phyloP scores from a whole-genome alignment of 2,329 filamentous ascomycete species.

The Thyridium curvatum region DNA sequence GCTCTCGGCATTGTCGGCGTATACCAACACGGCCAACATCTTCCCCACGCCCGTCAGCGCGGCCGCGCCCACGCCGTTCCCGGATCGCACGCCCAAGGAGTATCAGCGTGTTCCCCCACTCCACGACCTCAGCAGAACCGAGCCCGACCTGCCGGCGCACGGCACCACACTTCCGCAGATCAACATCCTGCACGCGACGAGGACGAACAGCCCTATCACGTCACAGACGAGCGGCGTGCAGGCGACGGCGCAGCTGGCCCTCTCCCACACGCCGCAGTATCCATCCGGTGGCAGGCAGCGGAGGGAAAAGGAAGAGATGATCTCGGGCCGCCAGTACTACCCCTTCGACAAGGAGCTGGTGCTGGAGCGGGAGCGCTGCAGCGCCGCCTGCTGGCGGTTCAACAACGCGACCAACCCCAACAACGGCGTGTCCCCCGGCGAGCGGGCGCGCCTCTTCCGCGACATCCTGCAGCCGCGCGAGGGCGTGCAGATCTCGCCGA shows the following conservation, averaged over 20 bases:
- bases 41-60: constrained; percentile 61
- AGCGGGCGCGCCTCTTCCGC: constrained; percentile 63
- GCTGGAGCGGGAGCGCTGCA: constrained; percentile 79
- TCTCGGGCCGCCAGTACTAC: constrained; percentile 70
- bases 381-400: constrained; percentile 74
- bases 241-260: constrained; percentile 51
- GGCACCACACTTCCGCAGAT: constrained; percentile 48
- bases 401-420: constrained; percentile 77
- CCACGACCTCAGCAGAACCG: constrained; percentile 51
- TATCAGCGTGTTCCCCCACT: constrained; percentile 56
- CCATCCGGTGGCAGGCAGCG: constrained; percentile 28
- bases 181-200: constrained; percentile 44
- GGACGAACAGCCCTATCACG: constrained; percentile 40
- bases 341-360: constrained; percentile 73
- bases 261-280: constrained; percentile 46
- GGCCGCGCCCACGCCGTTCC: constrained; percentile 29
- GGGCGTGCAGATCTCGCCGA: constrained; percentile 48
- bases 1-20: constrained; percentile 48
- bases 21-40: constrained; percentile 42
- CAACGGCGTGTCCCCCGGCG: constrained; percentile 61
- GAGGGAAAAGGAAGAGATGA: constrained; percentile 87
- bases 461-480: constrained; percentile 64
- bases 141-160: constrained; percentile 49
- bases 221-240: constrained; percentile 39
- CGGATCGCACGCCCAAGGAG: constrained; percentile 44